These are phyloP conservation scores for Polytrichum formosum DNA, from an alignment of 225 moss, liverwort and hornwort species.

Conservation along the genomic window DNA sequence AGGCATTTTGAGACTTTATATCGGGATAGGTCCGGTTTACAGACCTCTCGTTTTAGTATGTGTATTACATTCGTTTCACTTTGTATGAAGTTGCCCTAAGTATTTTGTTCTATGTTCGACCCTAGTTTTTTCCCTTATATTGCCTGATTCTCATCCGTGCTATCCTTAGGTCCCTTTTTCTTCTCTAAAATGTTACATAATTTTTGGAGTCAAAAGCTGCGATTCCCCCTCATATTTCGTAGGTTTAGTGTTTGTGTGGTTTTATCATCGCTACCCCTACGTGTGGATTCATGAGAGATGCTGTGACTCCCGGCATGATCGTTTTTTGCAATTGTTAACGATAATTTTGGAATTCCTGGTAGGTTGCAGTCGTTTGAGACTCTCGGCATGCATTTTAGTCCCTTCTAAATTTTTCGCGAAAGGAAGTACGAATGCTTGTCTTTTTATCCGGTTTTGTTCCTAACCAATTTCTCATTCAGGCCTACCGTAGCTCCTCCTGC, in stretches of 20 bases:
- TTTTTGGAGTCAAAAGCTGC: not conserved
- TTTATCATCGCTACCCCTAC: no score
- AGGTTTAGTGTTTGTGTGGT: not conserved
- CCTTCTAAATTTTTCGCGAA: not conserved
- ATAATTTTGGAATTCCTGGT: not conserved
- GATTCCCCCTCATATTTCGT: not conserved
- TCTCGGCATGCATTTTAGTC: not conserved
- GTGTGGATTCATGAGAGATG: no score
- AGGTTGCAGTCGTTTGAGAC: not conserved
- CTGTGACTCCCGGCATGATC: no score
- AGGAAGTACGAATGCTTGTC: no score
- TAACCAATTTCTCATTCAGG: no score
- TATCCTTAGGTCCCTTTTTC: not conserved
- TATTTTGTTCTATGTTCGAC: not conserved
- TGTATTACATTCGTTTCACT: not conserved
- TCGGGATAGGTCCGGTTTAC: no score
- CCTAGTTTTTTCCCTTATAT: not conserved
- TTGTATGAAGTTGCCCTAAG: not conserved
- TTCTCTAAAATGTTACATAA: not conserved
- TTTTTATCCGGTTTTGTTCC: no score
- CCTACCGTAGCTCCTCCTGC: no score
- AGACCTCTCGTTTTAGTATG: not conserved
- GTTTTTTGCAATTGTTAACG: not conserved
- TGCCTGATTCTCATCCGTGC: not conserved
- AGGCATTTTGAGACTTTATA: no score